Evolutionary conservation across 2,329 filamentous ascomycete genomes (phyloP).

Genomic region (Talaromyces sp.): DNA sequence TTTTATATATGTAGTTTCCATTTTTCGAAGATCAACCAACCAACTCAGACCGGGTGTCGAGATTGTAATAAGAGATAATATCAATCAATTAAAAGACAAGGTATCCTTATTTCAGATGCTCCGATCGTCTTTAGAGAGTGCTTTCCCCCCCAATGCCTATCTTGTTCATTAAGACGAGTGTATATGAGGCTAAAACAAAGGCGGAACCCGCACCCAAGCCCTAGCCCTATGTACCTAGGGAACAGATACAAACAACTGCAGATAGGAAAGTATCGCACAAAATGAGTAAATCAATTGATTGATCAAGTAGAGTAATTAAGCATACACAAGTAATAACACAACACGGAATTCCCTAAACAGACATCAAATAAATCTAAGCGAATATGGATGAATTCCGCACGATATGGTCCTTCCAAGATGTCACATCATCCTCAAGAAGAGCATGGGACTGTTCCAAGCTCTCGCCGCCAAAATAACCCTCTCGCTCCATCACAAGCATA

Average conservation of each 20-base stretch:
- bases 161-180: not conserved
- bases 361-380: not conserved
- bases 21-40: not conserved
- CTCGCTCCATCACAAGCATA: constrained; percentile 46
- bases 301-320: not conserved
- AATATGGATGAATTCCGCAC: not conserved
- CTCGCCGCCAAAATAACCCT: constrained; percentile 48
- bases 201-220: not conserved
- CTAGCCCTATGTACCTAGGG: not conserved
- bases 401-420: constrained; percentile 6
- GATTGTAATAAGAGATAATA: too few species aligned
- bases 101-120: not conserved
- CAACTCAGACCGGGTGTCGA: too few species aligned
- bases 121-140: not conserved
- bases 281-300: not conserved
- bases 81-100: too few species aligned
- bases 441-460: not conserved
- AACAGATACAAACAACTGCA: too few species aligned
- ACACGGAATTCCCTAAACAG: not conserved
- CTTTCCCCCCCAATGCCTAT: too few species aligned
- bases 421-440: not conserved
- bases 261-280: not conserved
- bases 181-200: not conserved
- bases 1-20: not conserved
- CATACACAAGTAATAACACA: not conserved